phyloP scores from a whole-genome alignment of 1,139 yeast genomes.

The Taphrina communis region DNA sequence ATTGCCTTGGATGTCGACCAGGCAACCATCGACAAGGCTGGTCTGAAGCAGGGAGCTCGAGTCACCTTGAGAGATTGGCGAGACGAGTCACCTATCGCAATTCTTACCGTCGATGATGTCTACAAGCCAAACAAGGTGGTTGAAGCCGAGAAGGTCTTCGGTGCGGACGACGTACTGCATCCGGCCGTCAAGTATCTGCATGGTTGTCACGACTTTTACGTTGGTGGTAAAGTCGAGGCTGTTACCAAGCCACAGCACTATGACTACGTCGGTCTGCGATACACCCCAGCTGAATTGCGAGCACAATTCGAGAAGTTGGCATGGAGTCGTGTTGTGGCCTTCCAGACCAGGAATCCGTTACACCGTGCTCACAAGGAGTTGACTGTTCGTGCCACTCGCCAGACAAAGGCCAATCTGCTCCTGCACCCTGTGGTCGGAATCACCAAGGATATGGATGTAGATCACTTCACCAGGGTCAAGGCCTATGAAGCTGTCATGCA shows the following conservation, averaged over 20 bases:
- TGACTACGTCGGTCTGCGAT: constrained; percentile 84
- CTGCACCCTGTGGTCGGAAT: constrained; percentile 97
- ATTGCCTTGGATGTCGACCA: constrained; percentile 80
- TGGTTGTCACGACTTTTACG: constrained; percentile 76
- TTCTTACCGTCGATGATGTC: constrained; percentile 71
- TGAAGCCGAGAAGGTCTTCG: constrained; percentile 85
- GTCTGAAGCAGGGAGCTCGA: constrained; percentile 63
- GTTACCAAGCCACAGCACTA: constrained; percentile 84
- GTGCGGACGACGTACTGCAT: constrained; percentile 92
- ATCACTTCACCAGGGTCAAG: constrained; percentile 95
- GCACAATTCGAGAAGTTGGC: constrained; percentile 77
- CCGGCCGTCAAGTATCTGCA: constrained; percentile 82
- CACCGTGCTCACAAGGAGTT: constrained; percentile 97
- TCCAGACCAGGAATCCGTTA: constrained; percentile 98
- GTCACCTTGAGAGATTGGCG: constrained; percentile 81
- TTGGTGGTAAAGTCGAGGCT: constrained; percentile 89
- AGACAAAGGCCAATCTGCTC: constrained; percentile 75
- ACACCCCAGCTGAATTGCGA: constrained; percentile 89
- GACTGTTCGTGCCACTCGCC: constrained; percentile 92
- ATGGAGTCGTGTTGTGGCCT: constrained; percentile 93
- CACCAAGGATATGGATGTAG: constrained; percentile 97
- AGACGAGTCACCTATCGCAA: constrained; percentile 79
- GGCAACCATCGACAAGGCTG: constrained; percentile 57
- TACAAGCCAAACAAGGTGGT: constrained; percentile 77
- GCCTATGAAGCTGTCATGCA: constrained; percentile 91